A percentile compares a stretch with the other conserved stretches of the same genome.
Evolutionary conservation across 2,329 filamentous ascomycete genomes (phyloP).

Genomic region (Neonectria faginata): DNA sequence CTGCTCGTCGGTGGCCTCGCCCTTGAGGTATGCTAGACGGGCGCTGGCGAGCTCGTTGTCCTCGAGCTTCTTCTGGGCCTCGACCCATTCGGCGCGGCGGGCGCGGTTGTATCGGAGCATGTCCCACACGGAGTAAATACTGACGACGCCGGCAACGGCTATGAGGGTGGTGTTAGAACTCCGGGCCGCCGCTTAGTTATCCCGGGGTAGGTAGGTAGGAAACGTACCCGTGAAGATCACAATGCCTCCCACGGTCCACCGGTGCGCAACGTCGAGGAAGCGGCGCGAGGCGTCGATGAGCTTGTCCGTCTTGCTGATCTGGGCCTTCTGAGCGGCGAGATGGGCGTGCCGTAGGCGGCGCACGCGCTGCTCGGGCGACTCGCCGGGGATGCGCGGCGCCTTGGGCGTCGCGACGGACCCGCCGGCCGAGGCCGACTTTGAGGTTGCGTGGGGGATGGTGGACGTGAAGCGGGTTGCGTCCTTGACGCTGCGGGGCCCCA

Average conservation of each 20-base stretch:
- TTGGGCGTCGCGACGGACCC: slow-evolving; percentile 50
- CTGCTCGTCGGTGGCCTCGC: slow-evolving; percentile 67
- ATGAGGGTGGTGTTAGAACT: slow-evolving; percentile 18
- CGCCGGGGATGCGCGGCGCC: slow-evolving; percentile 54
- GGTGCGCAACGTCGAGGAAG: slow-evolving; percentile 68
- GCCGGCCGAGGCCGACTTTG: slow-evolving; percentile 63
- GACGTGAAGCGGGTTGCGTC: slow-evolving; percentile 80
- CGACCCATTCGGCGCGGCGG: slow-evolving; percentile 69
- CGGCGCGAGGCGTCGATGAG: slow-evolving; percentile 61
- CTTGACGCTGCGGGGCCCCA: slow-evolving; percentile 74
- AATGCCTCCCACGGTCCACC: slow-evolving; percentile 65
- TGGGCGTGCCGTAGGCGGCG: slow-evolving; percentile 75
- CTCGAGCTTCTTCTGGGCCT: slow-evolving; percentile 65
- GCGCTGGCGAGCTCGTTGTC: slow-evolving; percentile 67
- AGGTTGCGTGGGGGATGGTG: slow-evolving; percentile 71
- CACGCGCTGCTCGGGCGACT: slow-evolving; percentile 78
- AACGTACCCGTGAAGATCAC: slow-evolving; percentile 68
- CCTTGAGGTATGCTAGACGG: slow-evolving; percentile 70
- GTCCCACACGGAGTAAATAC: slow-evolving; percentile 70
- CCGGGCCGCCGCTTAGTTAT: not conserved
- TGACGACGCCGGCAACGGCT: slow-evolving; percentile 68
- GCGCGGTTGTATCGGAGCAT: slow-evolving; percentile 72
- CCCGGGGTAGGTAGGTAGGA: not conserved
- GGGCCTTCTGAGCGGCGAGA: slow-evolving; percentile 71
- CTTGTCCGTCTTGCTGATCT: slow-evolving; percentile 64